Base-by-base conservation (phyloP, 345 rosid species). In the Hypericum androsaemum region DNA sequence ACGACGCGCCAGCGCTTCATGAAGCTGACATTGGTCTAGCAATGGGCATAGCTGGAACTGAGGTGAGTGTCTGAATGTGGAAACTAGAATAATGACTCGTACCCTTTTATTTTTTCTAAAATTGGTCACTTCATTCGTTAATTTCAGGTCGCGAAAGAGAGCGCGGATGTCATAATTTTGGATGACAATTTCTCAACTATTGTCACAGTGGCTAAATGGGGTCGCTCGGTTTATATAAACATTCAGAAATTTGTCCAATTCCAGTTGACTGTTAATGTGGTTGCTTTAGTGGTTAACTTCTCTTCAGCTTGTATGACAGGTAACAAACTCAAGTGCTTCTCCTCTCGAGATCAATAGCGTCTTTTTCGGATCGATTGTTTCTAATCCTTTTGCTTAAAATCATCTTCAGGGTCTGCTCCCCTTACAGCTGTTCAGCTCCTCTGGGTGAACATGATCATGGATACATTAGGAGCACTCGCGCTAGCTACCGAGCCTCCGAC, bases 401-500 rank as follows among this genome's bases (percentile, higher is more conserved):
- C 53, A 17, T 65, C 69, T 41, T 63, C 69, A 0, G 69, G 69
- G 5, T 59, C 58, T 47, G 64, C 59, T 53, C 69, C 69, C 11
- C 15, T 65, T 17, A 65, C 69, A 36, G 64, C 69, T 41, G 64
- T 58, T 7, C 69, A 65, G 39, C 38, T 65, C 59, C 13, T 65
- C 50, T 65, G 69, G 69, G 69, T 65, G 6, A 58, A 65, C 46
- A 63, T 65, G 16, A 65, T 65, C 10, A 58, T 65, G 69, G 69
- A 65, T 39, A 52, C 69, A 7, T 51, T 65, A 0, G 69, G 64
- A 53, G 69, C 69, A 47, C 63, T 65, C 42, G 69, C 69, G 7
- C 59, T 65, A 0, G 69, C 69, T 7, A 58, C 69, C 37, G 69
- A 65, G 42, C 28, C 64, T 12, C 69, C 69, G 9, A 65, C 64